Percentiles rank a stretch among this genome's conserved stretches.
phyloP scores from a whole-genome alignment of 768 basidiomycete genomes.

The Leccinum barrowsii region DNA sequence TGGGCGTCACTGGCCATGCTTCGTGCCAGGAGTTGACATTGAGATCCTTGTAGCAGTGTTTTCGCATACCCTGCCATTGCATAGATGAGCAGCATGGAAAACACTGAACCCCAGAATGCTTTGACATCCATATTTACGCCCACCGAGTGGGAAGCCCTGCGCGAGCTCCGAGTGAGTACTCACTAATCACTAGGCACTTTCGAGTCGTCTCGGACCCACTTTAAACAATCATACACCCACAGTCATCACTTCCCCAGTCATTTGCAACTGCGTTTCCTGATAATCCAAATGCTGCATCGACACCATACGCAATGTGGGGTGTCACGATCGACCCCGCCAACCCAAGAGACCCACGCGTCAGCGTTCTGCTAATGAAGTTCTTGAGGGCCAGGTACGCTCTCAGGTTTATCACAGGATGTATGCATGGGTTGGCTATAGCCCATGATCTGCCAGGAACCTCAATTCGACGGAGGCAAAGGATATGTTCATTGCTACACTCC shows the following conservation, averaged over 20 bases:
- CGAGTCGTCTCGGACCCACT: not conserved
- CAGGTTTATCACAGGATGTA: not conserved
- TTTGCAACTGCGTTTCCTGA: conserved; percentile 61
- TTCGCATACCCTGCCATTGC: too few species aligned
- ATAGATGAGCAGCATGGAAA: conserved; percentile 10
- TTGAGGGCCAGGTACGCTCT: conserved; percentile 48
- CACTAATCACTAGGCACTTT: not conserved
- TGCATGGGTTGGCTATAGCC: not conserved
- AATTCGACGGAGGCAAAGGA: conserved; percentile 50
- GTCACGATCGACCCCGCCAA: conserved; percentile 58
- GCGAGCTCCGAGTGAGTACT: conserved; percentile 58
- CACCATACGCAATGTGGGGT: conserved; percentile 65
- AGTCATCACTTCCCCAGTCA: conserved; percentile 46
- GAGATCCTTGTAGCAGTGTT: too few species aligned
- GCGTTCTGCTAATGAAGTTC: conserved; percentile 81
- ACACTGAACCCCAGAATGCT: conserved; percentile 59
- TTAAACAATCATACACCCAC: conserved; percentile 4
- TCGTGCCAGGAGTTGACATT: too few species aligned
- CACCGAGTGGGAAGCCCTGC: conserved; percentile 69
- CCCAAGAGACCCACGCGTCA: conserved; percentile 58
- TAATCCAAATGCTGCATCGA: conserved; percentile 46
- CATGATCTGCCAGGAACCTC: conserved; percentile 43
- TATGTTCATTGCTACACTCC: conserved; percentile 67
- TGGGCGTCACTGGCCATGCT: too few species aligned
- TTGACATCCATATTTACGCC: conserved; percentile 68